Evolutionary conservation across 1,139 yeast species (phyloP).

Genomic region (Yamadazyma trypodendri): DNA sequence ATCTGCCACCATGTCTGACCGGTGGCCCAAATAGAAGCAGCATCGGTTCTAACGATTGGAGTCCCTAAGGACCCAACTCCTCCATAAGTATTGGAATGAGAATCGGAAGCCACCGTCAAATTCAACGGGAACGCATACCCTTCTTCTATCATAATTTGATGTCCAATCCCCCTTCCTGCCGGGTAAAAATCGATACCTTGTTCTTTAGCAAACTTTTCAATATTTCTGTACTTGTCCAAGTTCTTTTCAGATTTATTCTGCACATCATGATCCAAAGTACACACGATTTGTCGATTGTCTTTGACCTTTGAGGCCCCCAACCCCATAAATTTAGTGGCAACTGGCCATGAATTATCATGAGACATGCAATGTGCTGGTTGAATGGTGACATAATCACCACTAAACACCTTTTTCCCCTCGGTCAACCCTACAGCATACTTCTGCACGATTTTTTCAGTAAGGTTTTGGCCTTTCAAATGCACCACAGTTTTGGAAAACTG

Average conservation of each 20-base stretch:
- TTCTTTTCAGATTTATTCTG: slow-evolving; percentile 90
- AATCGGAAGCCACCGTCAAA: slow-evolving; percentile 93
- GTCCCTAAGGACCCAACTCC: slow-evolving; percentile 96
- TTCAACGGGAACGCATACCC: slow-evolving; percentile 97
- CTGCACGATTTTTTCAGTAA: slow-evolving; percentile 95
- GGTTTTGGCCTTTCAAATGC: slow-evolving; percentile 59
- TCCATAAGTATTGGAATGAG: slow-evolving; percentile 97
- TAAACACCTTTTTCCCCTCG: slow-evolving; percentile 64
- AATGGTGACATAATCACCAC: slow-evolving; percentile 95
- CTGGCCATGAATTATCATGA: slow-evolving; percentile 99
- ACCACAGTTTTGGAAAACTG: slow-evolving; percentile 13
- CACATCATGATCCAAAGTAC: slow-evolving; percentile 96
- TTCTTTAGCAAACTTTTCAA: slow-evolving; percentile 80
- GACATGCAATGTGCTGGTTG: slow-evolving; percentile 98
- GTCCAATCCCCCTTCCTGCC: slow-evolving; percentile 99
- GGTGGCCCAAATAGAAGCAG: slow-evolving; percentile 99
- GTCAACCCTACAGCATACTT: slow-evolving; percentile 84
- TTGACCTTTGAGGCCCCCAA: slow-evolving; percentile 83
- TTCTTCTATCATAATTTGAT: slow-evolving; percentile 97
- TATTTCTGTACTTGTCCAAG: slow-evolving; percentile 80
- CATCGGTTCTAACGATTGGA: slow-evolving; percentile 97
- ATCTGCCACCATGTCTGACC: slow-evolving; percentile 99
- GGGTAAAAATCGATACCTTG: slow-evolving; percentile 98
- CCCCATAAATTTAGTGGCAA: slow-evolving; percentile 93
- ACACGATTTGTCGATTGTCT: slow-evolving; percentile 86